phyloP scores from a whole-genome alignment of 306 rosid genomes.

The Trifolium fragiferum region DNA sequence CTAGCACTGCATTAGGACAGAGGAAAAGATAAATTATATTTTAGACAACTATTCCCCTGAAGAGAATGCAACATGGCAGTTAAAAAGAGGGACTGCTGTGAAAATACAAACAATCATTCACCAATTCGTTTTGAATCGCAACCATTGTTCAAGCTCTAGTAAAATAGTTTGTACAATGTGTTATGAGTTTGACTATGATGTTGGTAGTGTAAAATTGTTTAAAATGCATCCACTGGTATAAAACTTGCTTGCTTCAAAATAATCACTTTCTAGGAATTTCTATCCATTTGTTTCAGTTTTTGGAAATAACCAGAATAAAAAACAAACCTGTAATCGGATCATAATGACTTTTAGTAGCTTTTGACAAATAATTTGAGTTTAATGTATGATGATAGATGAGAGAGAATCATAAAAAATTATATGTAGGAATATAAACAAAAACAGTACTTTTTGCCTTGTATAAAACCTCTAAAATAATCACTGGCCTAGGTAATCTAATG shows the following conservation, averaged over 20 bases:
- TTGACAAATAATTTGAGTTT: neutral
- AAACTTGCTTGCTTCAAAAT: neutral
- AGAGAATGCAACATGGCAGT: slow-evolving; percentile 24
- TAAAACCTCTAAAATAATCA: neutral
- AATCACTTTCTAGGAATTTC: slow-evolving; percentile 1
- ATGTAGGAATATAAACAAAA: neutral
- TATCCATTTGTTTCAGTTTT: neutral
- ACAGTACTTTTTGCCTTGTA: neutral
- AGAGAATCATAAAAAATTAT: neutral
- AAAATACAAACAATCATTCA: slow-evolving; percentile 6
- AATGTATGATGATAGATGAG: neutral
- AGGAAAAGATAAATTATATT: neutral
- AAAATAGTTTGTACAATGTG: slow-evolving; percentile 1
- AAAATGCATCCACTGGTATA: neutral
- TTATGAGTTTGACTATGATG: neutral
- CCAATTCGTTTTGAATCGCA: neutral
- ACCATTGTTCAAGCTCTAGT: slow-evolving; percentile 20
- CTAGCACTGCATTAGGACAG: slow-evolving; percentile 1
- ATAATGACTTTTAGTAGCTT: neutral
- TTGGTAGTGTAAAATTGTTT: too few relatives aligned
- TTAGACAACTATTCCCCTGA: slow-evolving; percentile 21
- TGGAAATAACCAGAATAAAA: neutral
- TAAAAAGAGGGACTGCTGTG: neutral
- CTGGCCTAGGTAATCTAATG: neutral
- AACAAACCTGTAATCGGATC: neutral